These are phyloP conservation scores for Erodium trifolium DNA, from an alignment of 441 rosid species.

Conservation along the genomic window DNA sequence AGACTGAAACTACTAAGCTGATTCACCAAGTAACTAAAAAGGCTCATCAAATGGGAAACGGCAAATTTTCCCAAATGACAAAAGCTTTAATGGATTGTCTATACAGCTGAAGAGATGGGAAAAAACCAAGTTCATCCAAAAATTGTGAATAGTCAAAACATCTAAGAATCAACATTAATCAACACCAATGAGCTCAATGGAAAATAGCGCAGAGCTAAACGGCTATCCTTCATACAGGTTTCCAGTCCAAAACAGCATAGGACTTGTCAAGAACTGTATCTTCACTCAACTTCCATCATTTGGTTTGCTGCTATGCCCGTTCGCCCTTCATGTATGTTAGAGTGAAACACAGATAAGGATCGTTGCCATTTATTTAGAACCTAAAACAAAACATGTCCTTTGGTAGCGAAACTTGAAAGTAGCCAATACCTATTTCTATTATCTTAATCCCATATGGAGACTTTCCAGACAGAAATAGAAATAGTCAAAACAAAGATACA, in stretches of 20 bases:
- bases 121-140: no score
- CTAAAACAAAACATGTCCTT: neutral
- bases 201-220: neutral
- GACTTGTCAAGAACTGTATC: neutral
- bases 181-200: neutral
- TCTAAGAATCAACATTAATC: neutral
- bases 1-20: neutral
- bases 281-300: neutral
- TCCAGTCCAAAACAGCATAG: neutral
- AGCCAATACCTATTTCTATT: neutral
- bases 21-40: neutral
- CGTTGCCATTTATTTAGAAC: neutral
- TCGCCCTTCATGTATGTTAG: neutral
- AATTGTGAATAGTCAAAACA: neutral
- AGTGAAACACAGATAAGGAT: neutral
- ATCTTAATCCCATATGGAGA: neutral
- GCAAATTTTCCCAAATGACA: neutral
- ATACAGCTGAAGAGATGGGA: neutral
- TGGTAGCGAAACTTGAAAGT: neutral
- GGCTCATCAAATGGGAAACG: neutral
- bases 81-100: neutral
- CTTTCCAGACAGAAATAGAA: neutral
- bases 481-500: neutral
- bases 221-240: neutral
- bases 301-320: neutral